A percentile compares a stretch with the other conserved stretches of the same genome.
Evolutionary conservation across 768 basidiomycete genomes (phyloP).

Genomic region (Astraeus odoratus): DNA sequence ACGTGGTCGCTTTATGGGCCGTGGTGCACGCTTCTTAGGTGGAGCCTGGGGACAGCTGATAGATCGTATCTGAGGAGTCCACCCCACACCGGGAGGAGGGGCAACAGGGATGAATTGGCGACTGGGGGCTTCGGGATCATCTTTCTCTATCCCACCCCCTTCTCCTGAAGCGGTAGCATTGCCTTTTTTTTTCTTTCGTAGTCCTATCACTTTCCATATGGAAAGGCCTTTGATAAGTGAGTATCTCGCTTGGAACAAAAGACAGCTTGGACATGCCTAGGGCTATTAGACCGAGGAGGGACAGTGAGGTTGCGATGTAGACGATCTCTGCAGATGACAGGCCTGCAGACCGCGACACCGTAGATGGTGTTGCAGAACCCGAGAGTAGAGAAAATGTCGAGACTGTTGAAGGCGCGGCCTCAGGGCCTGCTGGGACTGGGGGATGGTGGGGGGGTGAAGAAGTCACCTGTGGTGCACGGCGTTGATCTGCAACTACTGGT

Average conservation of each 20-base stretch:
- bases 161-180: constrained; percentile 6
- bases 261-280: constrained; percentile 19
- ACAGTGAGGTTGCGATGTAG: constrained; percentile 9
- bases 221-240: constrained; percentile 7
- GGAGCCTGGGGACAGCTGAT: constrained; percentile 42
- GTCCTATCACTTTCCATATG: constrained; percentile 9
- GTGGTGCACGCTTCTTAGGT: constrained; percentile 1
- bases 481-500: not conserved
- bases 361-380: not conserved
- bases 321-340: constrained; percentile 3
- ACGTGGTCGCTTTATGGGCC: constrained; percentile 13
- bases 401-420: constrained; percentile 4
- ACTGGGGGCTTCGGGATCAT: constrained; percentile 9
- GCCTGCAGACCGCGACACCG: constrained; percentile 1
- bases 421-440: constrained; percentile 5
- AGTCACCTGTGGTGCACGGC: not conserved
- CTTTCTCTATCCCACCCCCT: constrained; percentile 7
- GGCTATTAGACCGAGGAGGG: constrained; percentile 12
- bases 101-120: constrained; percentile 17
- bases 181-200: not conserved
- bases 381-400: not conserved
- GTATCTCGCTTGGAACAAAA: not conserved
- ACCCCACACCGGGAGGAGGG: constrained; percentile 21
- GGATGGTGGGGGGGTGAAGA: not conserved
- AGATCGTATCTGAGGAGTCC: constrained; percentile 27